These are phyloP conservation scores for Boletus rubroflammeus DNA, from an alignment of 768 basidiomycete genomes.

Conservation along the genomic window DNA sequence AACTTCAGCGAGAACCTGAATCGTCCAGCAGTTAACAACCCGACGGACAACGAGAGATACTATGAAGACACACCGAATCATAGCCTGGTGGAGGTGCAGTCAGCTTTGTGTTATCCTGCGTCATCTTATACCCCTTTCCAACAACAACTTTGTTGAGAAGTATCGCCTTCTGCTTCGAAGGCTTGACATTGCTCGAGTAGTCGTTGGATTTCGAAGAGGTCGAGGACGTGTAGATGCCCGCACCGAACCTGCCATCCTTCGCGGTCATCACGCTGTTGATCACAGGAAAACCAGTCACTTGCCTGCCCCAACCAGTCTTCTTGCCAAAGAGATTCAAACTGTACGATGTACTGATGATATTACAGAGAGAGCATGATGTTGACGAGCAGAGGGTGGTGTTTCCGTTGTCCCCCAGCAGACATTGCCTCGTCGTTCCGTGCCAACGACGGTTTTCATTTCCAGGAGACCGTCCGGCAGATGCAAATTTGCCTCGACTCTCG, in stretches of 20 bases:
- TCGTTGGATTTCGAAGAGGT: constrained; percentile 80
- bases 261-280: constrained; percentile 2
- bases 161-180: constrained; percentile 57
- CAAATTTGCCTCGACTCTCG: constrained; percentile 59
- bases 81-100: constrained; percentile 59
- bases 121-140: constrained; percentile 65
- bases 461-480: constrained; percentile 46
- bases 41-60: background rate
- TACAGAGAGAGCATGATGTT: constrained; percentile 57
- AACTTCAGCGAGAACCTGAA: constrained; percentile 62
- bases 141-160: constrained; percentile 74
- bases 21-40: background rate
- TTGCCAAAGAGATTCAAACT: constrained; percentile 61
- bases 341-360: constrained; percentile 61
- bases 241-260: constrained; percentile 49
- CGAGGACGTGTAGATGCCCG: constrained; percentile 71
- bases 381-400: constrained; percentile 50
- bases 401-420: constrained; percentile 61
- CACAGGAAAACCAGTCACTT: constrained; percentile 9
- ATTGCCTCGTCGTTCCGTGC: constrained; percentile 69
- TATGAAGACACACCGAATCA: constrained; percentile 51
- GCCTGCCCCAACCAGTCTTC: constrained; percentile 74
- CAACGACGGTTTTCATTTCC: constrained; percentile 75
- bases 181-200: constrained; percentile 58
- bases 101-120: constrained; percentile 51